phyloP scores from a whole-genome alignment of 495 filamentous ascomycete genomes.

The Penicillium macrosclerotiorum region DNA sequence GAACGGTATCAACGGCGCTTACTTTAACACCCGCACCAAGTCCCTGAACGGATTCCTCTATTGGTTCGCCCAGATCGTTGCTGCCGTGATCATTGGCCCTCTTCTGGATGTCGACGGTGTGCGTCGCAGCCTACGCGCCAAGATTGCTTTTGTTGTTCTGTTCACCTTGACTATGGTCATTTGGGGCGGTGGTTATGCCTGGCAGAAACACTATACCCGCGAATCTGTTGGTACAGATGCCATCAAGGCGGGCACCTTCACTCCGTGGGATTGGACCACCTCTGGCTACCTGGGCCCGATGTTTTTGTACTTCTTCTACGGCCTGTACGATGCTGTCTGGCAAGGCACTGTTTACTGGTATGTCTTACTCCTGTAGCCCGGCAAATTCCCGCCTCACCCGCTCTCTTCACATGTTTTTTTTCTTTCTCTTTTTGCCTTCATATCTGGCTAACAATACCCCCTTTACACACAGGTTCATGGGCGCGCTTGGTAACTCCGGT shows the following conservation, averaged over 20 bases:
- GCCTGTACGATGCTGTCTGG: conserved; percentile 50
- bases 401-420: no score
- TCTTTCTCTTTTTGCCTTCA: no score
- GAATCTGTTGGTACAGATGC: conserved; percentile 19
- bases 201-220: conserved; percentile 45
- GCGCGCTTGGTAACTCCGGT: conserved; percentile 82
- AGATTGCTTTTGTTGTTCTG: conserved; percentile 35
- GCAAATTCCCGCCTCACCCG: neutral
- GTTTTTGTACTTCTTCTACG: conserved; percentile 57
- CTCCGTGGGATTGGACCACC: conserved; percentile 39
- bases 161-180: conserved; percentile 43
- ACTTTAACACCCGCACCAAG: conserved; percentile 48
- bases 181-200: conserved; percentile 54
- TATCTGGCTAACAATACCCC: conserved; percentile 4
- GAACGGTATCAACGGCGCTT: conserved; percentile 49
- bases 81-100: conserved; percentile 44
- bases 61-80: conserved; percentile 54
- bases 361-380: conserved; percentile 14
- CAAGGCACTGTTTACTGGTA: conserved; percentile 85
- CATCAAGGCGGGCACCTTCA: conserved; percentile 13
- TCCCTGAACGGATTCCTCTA: conserved; percentile 49
- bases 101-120: conserved; percentile 40
- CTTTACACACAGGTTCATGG: conserved; percentile 65
- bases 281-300: conserved; percentile 46
- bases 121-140: conserved; percentile 41